A percentile compares a stretch with the other conserved stretches of the same genome.
Evolutionary conservation across 805 yeast species (phyloP).

Genomic region (Wickerhamiella lipophila): DNA sequence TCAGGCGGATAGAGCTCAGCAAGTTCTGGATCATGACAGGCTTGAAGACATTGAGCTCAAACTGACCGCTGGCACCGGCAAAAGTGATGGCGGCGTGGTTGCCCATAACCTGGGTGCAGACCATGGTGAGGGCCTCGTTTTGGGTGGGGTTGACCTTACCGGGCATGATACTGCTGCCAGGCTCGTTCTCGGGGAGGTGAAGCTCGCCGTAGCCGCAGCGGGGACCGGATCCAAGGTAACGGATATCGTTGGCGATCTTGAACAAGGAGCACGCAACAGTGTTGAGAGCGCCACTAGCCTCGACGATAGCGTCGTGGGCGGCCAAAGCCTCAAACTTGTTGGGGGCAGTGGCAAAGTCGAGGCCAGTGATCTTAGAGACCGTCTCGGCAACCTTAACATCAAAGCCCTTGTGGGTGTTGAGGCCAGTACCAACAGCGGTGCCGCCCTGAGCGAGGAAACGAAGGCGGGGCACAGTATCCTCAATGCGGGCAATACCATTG

Average conservation of each 20-base stretch:
- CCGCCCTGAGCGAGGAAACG: conserved; percentile 94
- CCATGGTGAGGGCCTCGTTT: conserved; percentile 98
- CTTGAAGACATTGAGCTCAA: conserved; percentile 95
- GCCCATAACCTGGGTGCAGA: conserved; percentile 94
- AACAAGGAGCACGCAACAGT: conserved; percentile 84
- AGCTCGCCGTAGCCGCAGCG: conserved; percentile 98
- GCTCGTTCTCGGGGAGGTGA: conserved; percentile 92
- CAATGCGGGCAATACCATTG: conserved; percentile 81
- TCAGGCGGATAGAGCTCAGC: conserved; percentile 70
- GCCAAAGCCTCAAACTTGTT: conserved; percentile 98
- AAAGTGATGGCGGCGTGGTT: conserved; percentile 90
- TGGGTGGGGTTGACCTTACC: conserved; percentile 99
- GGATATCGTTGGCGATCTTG: conserved; percentile 96
- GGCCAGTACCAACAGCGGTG: conserved; percentile 98
- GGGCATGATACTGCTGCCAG: conserved; percentile 99
- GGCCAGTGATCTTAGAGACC: conserved; percentile 76
- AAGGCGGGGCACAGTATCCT: conserved; percentile 61
- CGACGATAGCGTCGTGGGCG: conserved; percentile 97
- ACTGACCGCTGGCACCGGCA: conserved; percentile 98
- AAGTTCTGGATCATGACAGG: conserved; percentile 90
- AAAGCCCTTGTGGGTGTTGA: conserved; percentile 86
- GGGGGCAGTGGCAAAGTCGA: conserved; percentile 87
- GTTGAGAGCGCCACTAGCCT: conserved; percentile 94
- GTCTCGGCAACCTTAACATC: conserved; percentile 76
- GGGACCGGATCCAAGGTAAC: conserved; percentile 98